phyloP scores from a whole-genome alignment of 495 filamentous ascomycete genomes.

The Bombardia bombarda region DNA sequence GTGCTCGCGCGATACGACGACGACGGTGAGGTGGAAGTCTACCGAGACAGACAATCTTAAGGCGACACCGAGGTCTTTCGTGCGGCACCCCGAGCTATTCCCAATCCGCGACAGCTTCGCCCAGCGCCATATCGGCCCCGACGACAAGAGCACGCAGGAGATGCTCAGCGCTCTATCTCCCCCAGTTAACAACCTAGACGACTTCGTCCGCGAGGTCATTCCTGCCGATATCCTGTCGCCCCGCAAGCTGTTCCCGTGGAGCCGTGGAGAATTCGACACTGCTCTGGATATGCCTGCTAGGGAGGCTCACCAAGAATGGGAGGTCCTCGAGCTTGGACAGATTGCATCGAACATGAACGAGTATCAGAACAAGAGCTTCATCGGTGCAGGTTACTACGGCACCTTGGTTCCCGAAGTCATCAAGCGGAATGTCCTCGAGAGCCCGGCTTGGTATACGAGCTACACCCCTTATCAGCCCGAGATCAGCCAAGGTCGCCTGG shows the following conservation, averaged over 20 bases:
- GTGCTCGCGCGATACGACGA: background rate
- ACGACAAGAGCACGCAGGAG: constrained; percentile 54
- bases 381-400: constrained; percentile 83
- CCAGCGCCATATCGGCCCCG: constrained; percentile 90
- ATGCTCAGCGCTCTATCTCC: constrained; percentile 83
- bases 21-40: background rate
- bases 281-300: background rate
- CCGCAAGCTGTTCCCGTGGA: constrained; percentile 30
- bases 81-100: constrained; percentile 17
- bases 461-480: constrained; percentile 98
- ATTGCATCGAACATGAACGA: constrained; percentile 61
- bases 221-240: constrained; percentile 73
- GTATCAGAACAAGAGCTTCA: constrained; percentile 56
- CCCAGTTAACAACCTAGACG: constrained; percentile 63
- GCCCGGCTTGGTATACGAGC: constrained; percentile 96
- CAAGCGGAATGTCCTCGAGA: constrained; percentile 88
- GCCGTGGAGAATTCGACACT: constrained; percentile 11
- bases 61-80: background rate
- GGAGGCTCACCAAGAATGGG: constrained; percentile 27
- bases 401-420: constrained; percentile 87
- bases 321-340: constrained; percentile 36
- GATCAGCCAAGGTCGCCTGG: constrained; percentile 90
- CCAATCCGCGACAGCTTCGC: constrained; percentile 55
- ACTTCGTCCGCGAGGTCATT: constrained; percentile 85
- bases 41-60: background rate